Base-by-base conservation (phyloP, 2,329 filamentous ascomycete genomes). In the Hypoxylon sp. region DNA sequence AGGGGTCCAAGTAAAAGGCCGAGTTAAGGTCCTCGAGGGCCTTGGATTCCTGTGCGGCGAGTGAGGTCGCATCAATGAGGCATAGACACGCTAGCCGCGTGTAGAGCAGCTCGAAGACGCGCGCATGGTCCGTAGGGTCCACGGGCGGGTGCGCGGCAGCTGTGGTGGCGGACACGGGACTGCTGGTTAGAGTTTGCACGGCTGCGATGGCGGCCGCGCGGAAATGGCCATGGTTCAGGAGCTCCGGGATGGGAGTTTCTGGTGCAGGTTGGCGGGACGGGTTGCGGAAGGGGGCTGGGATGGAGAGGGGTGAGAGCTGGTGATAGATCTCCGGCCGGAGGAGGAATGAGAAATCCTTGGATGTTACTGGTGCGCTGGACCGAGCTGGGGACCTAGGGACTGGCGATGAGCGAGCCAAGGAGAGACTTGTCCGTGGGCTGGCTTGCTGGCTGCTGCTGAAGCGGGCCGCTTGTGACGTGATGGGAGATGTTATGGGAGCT, bases 321-420 rank as follows among this genome's bases (percentile, higher is more conserved):
- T 97, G 94, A 81, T 95, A 97, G 60, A 94, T 90, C 69, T 93
- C 88, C 2, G 92, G 90, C 19, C 90, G 88, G 9, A 96, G 86
- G 47, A 97, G 88, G 77, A 91, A 95, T 16, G 90, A 88, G 71
- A 97, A 91, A 80, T 97, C 91, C 73, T 92, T 91, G 34, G 82
- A 78, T n/a, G 82, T 77, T 9, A 79, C 73, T 61, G 71, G 76
- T 66, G 61, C 74, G 54, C 81, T 77, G 61, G 80, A 74, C 61
- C 74, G 74, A 37, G 71, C 58, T 1, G 72, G 63, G 4, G 70
- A 73, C 47, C 57, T 70, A 16, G 71, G 62, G 9, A 70, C 53
- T 27, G 70, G 66, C 0, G 65, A 50, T 12, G 70, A 69, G 62
- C 70, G 70, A 9, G 71, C 61, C 48, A 68, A 61, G 1, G 71